Evolutionary conservation across 371 early-diverging fungal species (phyloP).

Genomic region (Mortierella sp.): DNA sequence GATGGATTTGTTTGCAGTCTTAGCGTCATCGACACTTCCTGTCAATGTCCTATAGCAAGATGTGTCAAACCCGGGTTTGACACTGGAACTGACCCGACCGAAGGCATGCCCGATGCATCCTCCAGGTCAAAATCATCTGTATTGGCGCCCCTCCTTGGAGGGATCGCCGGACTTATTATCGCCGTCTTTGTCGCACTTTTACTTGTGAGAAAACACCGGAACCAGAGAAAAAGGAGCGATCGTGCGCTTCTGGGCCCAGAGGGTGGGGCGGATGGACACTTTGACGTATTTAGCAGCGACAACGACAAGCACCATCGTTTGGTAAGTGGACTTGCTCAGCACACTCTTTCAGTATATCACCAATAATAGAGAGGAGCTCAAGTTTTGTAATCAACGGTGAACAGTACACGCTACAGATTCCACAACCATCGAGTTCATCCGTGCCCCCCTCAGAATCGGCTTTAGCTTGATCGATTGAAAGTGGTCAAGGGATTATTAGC

Average conservation of each 20-base stretch:
- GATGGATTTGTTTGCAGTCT: slow-evolving; percentile 22
- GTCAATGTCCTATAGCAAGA: slow-evolving; percentile 37
- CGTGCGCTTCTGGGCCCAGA: slow-evolving; percentile 6
- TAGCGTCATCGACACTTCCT: slow-evolving; percentile 23
- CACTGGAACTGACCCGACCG: slow-evolving; percentile 6
- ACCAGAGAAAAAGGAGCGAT: slow-evolving; percentile 1
- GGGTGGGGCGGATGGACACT: slow-evolving; percentile 2
- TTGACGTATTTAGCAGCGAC: slow-evolving; percentile 4
- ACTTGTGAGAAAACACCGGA: slow-evolving; percentile 12
- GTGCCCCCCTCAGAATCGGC: too few relatives aligned
- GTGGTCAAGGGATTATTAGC: too few relatives aligned
- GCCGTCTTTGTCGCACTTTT: slow-evolving; percentile 11
- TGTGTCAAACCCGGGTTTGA: slow-evolving; percentile 32
- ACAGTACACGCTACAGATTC: too few relatives aligned
- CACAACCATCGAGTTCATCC: too few relatives aligned
- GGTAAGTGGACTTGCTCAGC: too few relatives aligned
- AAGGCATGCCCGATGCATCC: background rate
- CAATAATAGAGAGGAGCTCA: too few relatives aligned
- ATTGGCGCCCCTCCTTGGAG: slow-evolving; percentile 29
- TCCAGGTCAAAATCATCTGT: slow-evolving; percentile 10
- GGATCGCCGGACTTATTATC: slow-evolving; percentile 12
- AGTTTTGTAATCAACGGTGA: too few relatives aligned
- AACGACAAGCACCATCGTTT: slow-evolving; percentile 10
- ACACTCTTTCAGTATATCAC: too few relatives aligned
- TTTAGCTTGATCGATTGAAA: too few relatives aligned